Percentiles rank a stretch among this genome's conserved stretches.
These are phyloP conservation scores for Simplicillium sp. DNA, from an alignment of 2,329 filamentous ascomycete genomes.

Conservation along the genomic window DNA sequence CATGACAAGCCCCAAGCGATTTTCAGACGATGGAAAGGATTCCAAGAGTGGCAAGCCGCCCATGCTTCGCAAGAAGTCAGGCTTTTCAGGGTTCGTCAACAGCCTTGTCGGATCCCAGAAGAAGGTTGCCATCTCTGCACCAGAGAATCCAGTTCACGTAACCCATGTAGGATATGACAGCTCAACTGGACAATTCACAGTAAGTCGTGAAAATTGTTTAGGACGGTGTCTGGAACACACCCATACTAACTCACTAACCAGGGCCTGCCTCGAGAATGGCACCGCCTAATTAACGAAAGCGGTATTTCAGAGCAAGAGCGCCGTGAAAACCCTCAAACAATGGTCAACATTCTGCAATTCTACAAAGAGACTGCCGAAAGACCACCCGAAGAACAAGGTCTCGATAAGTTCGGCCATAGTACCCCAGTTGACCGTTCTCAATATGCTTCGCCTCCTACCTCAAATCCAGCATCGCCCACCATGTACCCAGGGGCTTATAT, in stretches of 20 bases:
- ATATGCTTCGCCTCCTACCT: constrained; percentile 29
- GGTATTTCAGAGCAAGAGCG: constrained; percentile 95
- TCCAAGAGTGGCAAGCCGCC: constrained; percentile 35
- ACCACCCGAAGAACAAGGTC: constrained; percentile 74
- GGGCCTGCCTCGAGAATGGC: constrained; percentile 97
- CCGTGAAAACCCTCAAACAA: constrained; percentile 89
- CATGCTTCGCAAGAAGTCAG: constrained; percentile 72
- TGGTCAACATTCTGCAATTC: constrained; percentile 91
- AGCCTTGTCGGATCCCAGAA: constrained; percentile 76
- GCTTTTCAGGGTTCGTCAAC: constrained; percentile 80
- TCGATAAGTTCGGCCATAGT: constrained; percentile 93
- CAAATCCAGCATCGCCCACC: constrained; percentile 39
- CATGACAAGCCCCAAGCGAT: constrained; percentile 53
- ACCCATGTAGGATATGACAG: constrained; percentile 98
- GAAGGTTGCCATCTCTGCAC: constrained; percentile 90
- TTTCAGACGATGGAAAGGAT: constrained; percentile 68
- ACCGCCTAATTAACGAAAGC: constrained; percentile 87
- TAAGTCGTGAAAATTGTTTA: constrained; percentile 34
- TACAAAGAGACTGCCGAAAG: constrained; percentile 89
- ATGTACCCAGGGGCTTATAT: constrained; percentile 46
- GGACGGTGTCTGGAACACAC: too few species aligned
- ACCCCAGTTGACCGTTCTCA: constrained; percentile 46
- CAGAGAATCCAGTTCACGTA: constrained; percentile 94
- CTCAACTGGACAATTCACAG: constrained; percentile 90
- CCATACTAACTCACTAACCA: constrained; percentile 25